Conservation (phyloP, 2,329 filamentous ascomycete genomes). For the Phialemonium atrogriseum region DNA sequence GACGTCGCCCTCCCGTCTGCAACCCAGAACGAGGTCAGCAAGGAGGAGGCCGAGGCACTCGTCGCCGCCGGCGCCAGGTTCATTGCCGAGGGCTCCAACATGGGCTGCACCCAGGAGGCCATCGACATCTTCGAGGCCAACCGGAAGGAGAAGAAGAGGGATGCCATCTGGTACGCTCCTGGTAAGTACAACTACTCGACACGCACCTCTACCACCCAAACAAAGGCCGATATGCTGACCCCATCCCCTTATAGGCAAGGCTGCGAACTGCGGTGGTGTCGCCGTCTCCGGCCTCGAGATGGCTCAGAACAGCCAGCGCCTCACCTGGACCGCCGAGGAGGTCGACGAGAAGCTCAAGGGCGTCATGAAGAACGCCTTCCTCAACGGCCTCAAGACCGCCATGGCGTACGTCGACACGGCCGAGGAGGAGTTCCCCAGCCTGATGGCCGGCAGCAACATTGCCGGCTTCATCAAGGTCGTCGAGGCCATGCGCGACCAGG, state of each 20-base stretch:
- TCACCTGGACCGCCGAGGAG: conserved; percentile 81
- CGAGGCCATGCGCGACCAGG: conserved; percentile 89
- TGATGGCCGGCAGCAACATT: conserved; percentile 94
- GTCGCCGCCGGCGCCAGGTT: conserved; percentile 70
- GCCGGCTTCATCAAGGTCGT: conserved; percentile 97
- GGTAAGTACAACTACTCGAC: conserved; percentile 22
- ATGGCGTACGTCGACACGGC: conserved; percentile 74
- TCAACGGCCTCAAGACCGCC: conserved; percentile 80
- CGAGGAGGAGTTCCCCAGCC: conserved; percentile 78
- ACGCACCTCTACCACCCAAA: neutral
- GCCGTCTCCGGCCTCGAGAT: conserved; percentile 97
- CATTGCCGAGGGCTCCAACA: conserved; percentile 96
- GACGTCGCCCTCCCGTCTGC: conserved; percentile 89
- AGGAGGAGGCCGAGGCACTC: conserved; percentile 79
- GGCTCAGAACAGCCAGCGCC: conserved; percentile 90
- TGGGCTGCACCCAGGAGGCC: conserved; percentile 94
- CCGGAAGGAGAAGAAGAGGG: conserved; percentile 58
- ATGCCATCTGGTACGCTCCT: conserved; percentile 88
- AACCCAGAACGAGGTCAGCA: conserved; percentile 95
- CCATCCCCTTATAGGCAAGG: conserved; percentile 56
- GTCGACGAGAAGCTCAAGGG: conserved; percentile 83
- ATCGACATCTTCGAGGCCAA: conserved; percentile 86
- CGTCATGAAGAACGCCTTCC: conserved; percentile 94
- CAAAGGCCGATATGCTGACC: conserved; percentile 5
- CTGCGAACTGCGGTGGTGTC: conserved; percentile 94